Evolutionary conservation across 306 rosid species (phyloP), one percentile per base, ranked within the genome.

Genomic region (Cucumis melo): DNA sequence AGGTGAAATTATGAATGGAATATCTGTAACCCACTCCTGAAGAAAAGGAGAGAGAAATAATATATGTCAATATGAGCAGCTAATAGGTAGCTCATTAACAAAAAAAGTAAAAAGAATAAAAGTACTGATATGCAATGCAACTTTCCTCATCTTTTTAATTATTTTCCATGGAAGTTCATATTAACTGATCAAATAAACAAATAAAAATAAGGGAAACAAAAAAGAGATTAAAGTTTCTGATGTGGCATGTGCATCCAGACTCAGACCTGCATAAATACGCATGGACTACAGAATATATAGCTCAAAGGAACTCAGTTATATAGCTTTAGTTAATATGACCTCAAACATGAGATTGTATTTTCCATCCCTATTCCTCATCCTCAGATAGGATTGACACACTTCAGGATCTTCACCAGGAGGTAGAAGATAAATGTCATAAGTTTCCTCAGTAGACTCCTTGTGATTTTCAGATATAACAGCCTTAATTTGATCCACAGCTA

Each of bases 361-460:
- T 6, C 99, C 99, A 80, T 94, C 99, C 79, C 96, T 88, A 83
- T 94, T 94, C 89, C 99, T 89, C 99, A 94, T 94, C 86, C 99
- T 92, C 77, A 94, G 86, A 89, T 94, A 94, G 17, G 99, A 94
- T 84, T 94, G 99, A 77, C 99, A 94, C 32, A 95, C 99, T 88
- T 94, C 99, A 80, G 97, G 95, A 85, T 94, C 99, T 87, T 94
- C 99, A 23, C 99, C 99, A 2, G 99, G 99, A 55, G 99, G 99
- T 75, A 94, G 88, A 75, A 94, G 99, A 89, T 89, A 94, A 75
- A 94, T 94, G 86, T 94, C 99, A 83, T 94, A 94, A 27, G 97
- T 94, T 88, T 94, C 96, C 91, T 94, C 99, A 17, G 76, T 87
- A 70, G 81, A 78, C 86, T 94, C 99, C 77, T 85, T 87, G 81